These are phyloP conservation scores for Wickerhamiella galacta DNA, from an alignment of 805 yeast genomes.

Conservation along the genomic window DNA sequence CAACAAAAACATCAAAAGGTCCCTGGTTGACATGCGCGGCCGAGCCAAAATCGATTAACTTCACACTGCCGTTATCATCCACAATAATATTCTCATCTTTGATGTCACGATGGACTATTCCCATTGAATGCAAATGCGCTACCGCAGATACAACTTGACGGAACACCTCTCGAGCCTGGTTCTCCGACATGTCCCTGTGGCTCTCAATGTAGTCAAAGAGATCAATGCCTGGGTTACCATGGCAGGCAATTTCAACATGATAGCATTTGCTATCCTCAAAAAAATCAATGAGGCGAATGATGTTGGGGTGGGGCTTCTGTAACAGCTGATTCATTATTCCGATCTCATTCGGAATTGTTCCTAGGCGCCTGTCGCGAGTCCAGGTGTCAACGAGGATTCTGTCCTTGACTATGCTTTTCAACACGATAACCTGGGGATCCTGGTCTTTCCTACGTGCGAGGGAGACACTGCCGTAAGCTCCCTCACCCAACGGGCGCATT, in stretches of 20 bases:
- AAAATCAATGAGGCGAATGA: constrained; percentile 70
- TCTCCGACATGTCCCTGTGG: constrained; percentile 62
- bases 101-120: constrained; percentile 85
- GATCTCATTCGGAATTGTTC: constrained; percentile 93
- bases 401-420: constrained; percentile 77
- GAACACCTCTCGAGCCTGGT: constrained; percentile 62
- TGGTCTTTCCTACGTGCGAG: constrained; percentile 53
- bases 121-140: constrained; percentile 60
- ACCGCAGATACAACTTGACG: constrained; percentile 66
- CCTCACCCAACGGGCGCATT: constrained; percentile 76
- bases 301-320: constrained; percentile 68
- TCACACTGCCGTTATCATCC: constrained; percentile 57
- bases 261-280: constrained; percentile 85
- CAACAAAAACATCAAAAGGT: constrained; percentile 94
- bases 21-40: constrained; percentile 85
- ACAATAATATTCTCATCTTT: constrained; percentile 90
- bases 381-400: constrained; percentile 91
- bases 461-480: constrained; percentile 84
- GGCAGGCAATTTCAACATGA: constrained; percentile 81
- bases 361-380: constrained; percentile 83
- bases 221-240: constrained; percentile 83
- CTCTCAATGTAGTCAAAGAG: constrained; percentile 83
- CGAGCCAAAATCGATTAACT: constrained; percentile 86
- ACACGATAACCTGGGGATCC: constrained; percentile 48
- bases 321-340: constrained; percentile 70